Conservation (phyloP, 2,329 filamentous ascomycete species). For the Botryotinia narcissicola region DNA sequence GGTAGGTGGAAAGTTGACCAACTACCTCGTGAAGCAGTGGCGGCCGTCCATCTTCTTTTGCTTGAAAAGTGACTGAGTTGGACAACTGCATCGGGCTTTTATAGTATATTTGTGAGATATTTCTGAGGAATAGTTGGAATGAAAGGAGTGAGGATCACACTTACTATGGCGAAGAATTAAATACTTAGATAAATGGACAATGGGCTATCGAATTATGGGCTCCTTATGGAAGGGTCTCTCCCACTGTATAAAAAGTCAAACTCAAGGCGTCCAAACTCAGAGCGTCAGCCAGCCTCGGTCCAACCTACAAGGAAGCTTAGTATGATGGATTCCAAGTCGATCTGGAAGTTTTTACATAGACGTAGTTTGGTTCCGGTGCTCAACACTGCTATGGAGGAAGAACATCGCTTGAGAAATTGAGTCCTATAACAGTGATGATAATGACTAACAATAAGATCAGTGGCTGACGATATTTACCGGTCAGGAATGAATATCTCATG, state of each 20-base stretch:
- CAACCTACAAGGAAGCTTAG: too few relatives aligned
- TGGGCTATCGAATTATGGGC: not conserved
- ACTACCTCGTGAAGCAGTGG: not conserved
- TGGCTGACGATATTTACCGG: fast-evolving
- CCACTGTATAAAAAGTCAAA: too few relatives aligned
- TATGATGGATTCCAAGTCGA: too few relatives aligned
- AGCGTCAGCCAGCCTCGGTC: too few relatives aligned
- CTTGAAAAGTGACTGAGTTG: not conserved
- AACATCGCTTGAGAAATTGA: not conserved
- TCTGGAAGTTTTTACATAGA: too few relatives aligned
- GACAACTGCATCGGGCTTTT: not conserved
- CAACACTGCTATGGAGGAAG: not conserved
- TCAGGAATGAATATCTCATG: not conserved
- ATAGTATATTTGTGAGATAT: not conserved
- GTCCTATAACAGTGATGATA: not conserved
- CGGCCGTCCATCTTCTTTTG: not conserved
- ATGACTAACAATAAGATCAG: fast-evolving
- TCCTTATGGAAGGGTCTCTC: not conserved
- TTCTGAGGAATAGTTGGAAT: fast-evolving
- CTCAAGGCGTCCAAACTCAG: too few relatives aligned
- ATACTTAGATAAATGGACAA: not conserved
- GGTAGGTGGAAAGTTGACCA: too few relatives aligned
- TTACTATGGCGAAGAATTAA: not conserved
- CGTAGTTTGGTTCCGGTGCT: not conserved
- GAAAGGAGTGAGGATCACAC: not conserved